Evolutionary conservation across 2,329 filamentous ascomycete genomes (phyloP), one percentile per base, ranked within the genome.

Genomic region (Fusarium napiforme): DNA sequence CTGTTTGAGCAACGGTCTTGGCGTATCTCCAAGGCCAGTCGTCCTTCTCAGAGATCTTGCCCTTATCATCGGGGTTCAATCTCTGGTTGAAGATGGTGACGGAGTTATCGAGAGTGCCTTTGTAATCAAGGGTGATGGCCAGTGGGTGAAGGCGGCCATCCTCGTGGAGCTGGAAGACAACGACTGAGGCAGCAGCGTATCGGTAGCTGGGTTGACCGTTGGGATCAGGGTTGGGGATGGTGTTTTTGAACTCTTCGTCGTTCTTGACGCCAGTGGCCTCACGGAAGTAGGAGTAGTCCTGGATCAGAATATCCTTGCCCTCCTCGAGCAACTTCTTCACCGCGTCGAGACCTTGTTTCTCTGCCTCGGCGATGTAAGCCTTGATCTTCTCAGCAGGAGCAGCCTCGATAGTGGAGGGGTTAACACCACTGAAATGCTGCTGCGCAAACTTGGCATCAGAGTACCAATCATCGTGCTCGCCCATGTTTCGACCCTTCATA

Each of bases 21-120:
- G 72, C 72, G 4, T 74, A 73, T 46, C 72, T 36, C 72, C 72
- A 74, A 0, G 72, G 63, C 72, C 72, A 74, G 34, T 74, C 71
- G 1, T 71, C 57, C 42, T 71, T 74, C 50, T 74, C 67, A 9
- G 60, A 43, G 19, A 74, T 12, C 0, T 45, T 10, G 4, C 57
- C 39, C 19, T 60, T 52, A 7, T 69, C 71, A 21, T 71, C 71
- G 1, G 72, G 72, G 2, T 19, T 59, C 19, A 74, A 5, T 15
- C 67, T 67, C 11, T 32, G 18, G 28, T 74, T 74, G 58, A 74
- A 74, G 16, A 74, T 69, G 36, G 71, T 74, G 42, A 71, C 21
- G 0, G 71, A 73, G 4, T 61, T 58, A 4, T 63, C 49, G 14
- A 74, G 45, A 16, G 60, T 45, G 7, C 71, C 67, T 21, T 39